Conservation (phyloP, 2,329 filamentous ascomycete species). For the Ceratocystis alfenasii region DNA sequence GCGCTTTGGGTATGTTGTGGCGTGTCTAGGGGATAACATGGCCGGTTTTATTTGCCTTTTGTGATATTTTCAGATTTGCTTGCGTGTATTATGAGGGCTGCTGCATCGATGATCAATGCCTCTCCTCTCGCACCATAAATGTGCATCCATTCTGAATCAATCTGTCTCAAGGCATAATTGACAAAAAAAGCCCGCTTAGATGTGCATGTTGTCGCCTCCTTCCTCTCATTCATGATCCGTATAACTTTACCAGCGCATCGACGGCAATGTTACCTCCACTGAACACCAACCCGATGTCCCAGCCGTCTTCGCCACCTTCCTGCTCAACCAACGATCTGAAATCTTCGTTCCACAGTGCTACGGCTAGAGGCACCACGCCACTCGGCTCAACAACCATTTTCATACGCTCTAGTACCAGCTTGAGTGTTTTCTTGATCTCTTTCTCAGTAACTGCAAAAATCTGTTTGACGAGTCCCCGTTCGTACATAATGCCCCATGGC, state of each 20-base stretch:
- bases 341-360: slow-evolving; percentile 72
- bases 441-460: slow-evolving; percentile 67
- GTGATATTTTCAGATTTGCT: not conserved
- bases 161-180: not conserved
- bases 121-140: not conserved
- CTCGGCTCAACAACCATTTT: slow-evolving; percentile 88
- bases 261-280: slow-evolving; percentile 49
- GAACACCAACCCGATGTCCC: slow-evolving; percentile 54
- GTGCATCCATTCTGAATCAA: not conserved
- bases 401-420: slow-evolving; percentile 70
- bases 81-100: not conserved
- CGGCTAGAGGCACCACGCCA: slow-evolving; percentile 71
- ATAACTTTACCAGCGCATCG: slow-evolving; percentile 42
- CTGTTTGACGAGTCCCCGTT: slow-evolving; percentile 54
- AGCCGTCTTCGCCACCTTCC: slow-evolving; percentile 60
- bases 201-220: not conserved
- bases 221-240: slow-evolving; percentile 27
- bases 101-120: not conserved
- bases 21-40: not conserved
- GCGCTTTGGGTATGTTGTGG: not conserved
- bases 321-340: slow-evolving; percentile 59
- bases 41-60: not conserved
- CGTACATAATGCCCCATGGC: slow-evolving; percentile 67
- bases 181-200: not conserved
- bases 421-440: slow-evolving; percentile 66